Base-by-base conservation (phyloP, 148 eudicot genomes). In the Spergularia marina region DNA sequence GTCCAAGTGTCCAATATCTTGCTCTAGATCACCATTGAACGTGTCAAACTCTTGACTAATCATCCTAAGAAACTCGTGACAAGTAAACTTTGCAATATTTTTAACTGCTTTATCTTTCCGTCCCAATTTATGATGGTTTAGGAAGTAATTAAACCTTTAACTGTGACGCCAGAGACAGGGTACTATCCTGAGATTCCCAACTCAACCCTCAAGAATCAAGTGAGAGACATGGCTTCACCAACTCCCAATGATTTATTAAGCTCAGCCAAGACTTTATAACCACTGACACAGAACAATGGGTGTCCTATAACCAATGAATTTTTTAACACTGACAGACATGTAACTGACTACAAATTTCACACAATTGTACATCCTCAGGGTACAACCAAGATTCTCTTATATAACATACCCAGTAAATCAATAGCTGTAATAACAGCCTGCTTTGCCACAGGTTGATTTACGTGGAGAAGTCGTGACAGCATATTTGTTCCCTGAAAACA, bases 391-490 rank as follows among this genome's bases (percentile, higher is more conserved):
- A 8, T 55, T 20, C 40, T 47, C 49, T 34, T n/a, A 59, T 57
- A 65, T 63, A 63, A 88, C 97, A 80, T 81, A 95, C 97, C 99
- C 75, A 95, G 79, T 80, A 95, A 87, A 84, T 95, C 90, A 73
- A 95, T 95, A 49, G 97, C 97, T 70, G 97, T 90, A 60, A 95
- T 95, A 77, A 95, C 94, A 75, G 99, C 99, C 86, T 95, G 97
- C 88, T 91, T 95, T 62, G 99, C 99, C 57, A 83, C 86, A 59
- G 99, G 99, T 63, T 95, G 97, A 60, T 93, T 89, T 59, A 95
- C 99, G 82, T 92, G 84, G 68, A 95, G 94, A 84, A 95, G 99
- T 71, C 90, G 92, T 65, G 97, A 92, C 56, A 95, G 86, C 97
- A 95, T 86, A 85, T 95, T 91, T 6, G 97, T 92, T 62, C 99